Conservation (phyloP, 2,329 filamentous ascomycete genomes). For the Ascochyta rabiei region DNA sequence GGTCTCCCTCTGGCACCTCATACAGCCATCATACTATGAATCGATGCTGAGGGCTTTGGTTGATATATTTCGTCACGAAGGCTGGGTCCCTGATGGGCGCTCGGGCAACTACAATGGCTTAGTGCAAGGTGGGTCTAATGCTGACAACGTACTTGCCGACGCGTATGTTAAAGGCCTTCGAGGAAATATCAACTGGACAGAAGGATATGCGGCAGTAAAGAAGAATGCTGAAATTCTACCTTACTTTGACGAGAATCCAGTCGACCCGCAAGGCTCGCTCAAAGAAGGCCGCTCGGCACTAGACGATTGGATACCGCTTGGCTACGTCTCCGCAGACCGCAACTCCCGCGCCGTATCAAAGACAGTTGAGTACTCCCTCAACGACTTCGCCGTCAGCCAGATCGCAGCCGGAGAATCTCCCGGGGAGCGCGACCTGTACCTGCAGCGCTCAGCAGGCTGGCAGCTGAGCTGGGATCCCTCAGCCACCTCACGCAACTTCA, state of each 20-base stretch:
- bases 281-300: constrained; percentile 53
- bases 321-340: constrained; percentile 49
- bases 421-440: constrained; percentile 46
- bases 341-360: constrained; percentile 49
- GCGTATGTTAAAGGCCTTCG: constrained; percentile 69
- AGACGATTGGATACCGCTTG: constrained; percentile 52
- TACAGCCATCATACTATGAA: constrained; percentile 68
- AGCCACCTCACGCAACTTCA: constrained; percentile 46
- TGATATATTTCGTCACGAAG: constrained; percentile 65
- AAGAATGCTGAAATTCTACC: constrained; percentile 69
- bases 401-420: constrained; percentile 51
- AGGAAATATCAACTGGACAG: constrained; percentile 70
- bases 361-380: constrained; percentile 52
- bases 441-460: constrained; percentile 51
- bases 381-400: constrained; percentile 52
- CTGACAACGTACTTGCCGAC: constrained; percentile 64
- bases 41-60: constrained; percentile 73
- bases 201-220: constrained; percentile 72
- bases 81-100: constrained; percentile 74
- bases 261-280: constrained; percentile 45
- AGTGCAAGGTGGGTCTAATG: constrained; percentile 46
- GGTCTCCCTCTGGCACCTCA: constrained; percentile 58
- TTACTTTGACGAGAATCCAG: constrained; percentile 44
- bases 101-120: constrained; percentile 62
- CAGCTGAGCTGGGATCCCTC: constrained; percentile 50